Evolutionary conservation across 495 filamentous ascomycete species (phyloP), one percentile per base, ranked within the genome.

Genomic region (Usnea hakonensis): DNA sequence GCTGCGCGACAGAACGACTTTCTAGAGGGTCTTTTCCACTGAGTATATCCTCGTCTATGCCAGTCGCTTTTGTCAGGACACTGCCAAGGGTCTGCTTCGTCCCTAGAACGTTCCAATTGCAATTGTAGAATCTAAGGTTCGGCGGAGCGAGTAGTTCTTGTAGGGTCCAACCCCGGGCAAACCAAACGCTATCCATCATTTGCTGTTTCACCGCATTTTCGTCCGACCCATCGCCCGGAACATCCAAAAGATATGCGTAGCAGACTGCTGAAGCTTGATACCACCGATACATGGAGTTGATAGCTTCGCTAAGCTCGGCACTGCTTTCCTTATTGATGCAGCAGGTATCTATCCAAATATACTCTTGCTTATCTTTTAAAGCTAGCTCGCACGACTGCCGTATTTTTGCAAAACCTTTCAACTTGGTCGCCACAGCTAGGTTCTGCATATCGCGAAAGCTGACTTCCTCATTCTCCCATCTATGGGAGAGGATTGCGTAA

Each of bases 81-180:
- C 54, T 2, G n/a, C 5, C 48, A 2, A 72, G 30, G 6, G 40
- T 40, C 1, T 21, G 17, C 37, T 71, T 73, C 1, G 64, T 68
- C 1, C 75, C 74, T 11, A 74, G 48, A 8, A 38, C 52, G 0
- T 14, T n/a, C 76, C 73, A 77, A 13, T 60, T 40, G 1, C 10
- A 7, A 13, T 70, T 63, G 59, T 67, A 76, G 58, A 79, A 79
- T 0, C 55, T 19, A 3, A 79, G 21, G 0, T 62, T 19, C 5
- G 9, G 19, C 0, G 74, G 72, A 0, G 75, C 73, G 13, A 79
- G 60, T 0, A 78, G 69, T 60, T 78, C 75, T 44, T 79, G 74
- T 28, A 78, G 48, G 5, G 75, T 78, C 74, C 75, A 79, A 0
- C 76, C 76, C 43, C 77, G 63, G 1, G 60, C 68, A 43, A 79